Conservation (phyloP, 1,284 basidiomycete species). For the Hemileia vastatrix region DNA sequence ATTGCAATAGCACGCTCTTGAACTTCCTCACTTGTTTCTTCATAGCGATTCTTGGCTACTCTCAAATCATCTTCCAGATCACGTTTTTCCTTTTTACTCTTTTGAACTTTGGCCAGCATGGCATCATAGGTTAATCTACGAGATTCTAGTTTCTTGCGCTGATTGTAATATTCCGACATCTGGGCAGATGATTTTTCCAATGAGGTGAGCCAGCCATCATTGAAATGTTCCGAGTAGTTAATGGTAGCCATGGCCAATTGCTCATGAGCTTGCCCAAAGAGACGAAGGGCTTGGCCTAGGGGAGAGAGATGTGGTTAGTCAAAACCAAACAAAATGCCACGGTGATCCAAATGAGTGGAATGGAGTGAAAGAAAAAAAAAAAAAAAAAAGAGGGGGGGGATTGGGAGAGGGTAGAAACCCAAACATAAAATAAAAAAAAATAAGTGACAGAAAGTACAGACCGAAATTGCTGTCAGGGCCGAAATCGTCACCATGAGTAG, state of each 20-base stretch:
- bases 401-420: too few relatives aligned
- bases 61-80: conserved; percentile 36
- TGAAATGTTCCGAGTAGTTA: conserved; percentile 18
- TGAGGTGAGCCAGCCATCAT: conserved; percentile 19
- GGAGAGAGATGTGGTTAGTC: too few relatives aligned
- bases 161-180: conserved; percentile 21
- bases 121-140: conserved; percentile 29
- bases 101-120: conserved; percentile 33
- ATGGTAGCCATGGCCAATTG: conserved; percentile 16
- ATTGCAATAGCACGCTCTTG: conserved; percentile 30
- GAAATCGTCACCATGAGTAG: conserved; percentile 23
- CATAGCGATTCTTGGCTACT: conserved; percentile 32
- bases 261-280: conserved; percentile 20
- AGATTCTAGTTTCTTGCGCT: conserved; percentile 30
- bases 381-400: too few relatives aligned
- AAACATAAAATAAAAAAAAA: not conserved
- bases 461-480: conserved; percentile 21
- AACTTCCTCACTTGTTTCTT: conserved; percentile 34
- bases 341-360: too few relatives aligned
- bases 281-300: conserved; percentile 13
- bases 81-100: conserved; percentile 37
- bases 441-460: not conserved
- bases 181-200: conserved; percentile 21
- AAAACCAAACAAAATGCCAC: too few relatives aligned
- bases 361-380: too few relatives aligned